Base-by-base conservation (phyloP, 768 basidiomycete genomes). In the Fibroporia radiculosa region DNA sequence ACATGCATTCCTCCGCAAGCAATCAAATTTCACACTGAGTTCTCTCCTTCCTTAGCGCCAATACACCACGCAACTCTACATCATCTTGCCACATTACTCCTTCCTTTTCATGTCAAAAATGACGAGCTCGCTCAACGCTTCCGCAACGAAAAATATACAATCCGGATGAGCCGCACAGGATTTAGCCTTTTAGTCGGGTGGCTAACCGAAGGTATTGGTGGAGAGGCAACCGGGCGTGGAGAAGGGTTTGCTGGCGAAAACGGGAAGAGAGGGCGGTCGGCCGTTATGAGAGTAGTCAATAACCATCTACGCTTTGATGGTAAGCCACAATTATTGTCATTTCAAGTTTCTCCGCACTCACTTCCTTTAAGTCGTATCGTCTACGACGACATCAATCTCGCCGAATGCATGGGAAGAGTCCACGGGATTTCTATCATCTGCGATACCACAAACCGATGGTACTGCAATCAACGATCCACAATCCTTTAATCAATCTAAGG, bases 221-320 rank as follows among this genome's bases (percentile, higher is more conserved):
- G 93, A 45, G 89, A 91, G 61, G 75, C 82, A n/a, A 61, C 84
- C 51, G 93, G 93, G 40, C 68, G 73, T 47, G 82, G 90, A 6
- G 76, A 80, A 40, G 83, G 91, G 0, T 89, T 90, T 55, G 71
- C 80, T 25, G 90, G 87, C 1, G 83, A 90, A 53, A 77, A 76
- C 45, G 91, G 89, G 16, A 82, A 84, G 56, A 71, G 93, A 48
- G 91, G 92, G 4, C 74, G 96, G 54, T 83, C 91, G 41, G 78
- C 90, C 8, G 84, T 98, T 34, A 84, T 97, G 79, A 80, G 84
- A 33, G 91, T 98, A 28, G 84, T 99, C 19, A 96, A 96, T 60
- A 93, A 92, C 60, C 84, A 93, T 58, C 72, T 99, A 27, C 79
- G 81, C 31, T 89, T 98, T 51, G 85, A 93, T 56, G 89, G 93